phyloP scores from a whole-genome alignment of 257 asterid genomes.

The Leonotis leonurus region DNA sequence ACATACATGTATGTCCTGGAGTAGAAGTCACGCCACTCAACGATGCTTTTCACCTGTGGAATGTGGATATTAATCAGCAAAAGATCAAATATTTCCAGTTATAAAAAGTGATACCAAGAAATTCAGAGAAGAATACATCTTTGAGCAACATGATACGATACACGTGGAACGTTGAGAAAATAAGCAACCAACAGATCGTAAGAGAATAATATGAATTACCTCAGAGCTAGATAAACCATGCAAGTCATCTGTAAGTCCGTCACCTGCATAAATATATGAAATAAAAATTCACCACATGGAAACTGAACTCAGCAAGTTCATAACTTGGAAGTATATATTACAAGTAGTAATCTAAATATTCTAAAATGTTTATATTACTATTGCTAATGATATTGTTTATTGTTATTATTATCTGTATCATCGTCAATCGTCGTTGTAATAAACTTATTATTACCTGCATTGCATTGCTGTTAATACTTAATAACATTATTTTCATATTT shows the following conservation, averaged over 20 bases:
- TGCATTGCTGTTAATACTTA: not conserved
- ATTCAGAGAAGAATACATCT: not conserved
- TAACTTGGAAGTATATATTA: not conserved
- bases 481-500: not conserved
- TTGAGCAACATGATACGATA: constrained; percentile 9
- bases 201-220: constrained; percentile 28
- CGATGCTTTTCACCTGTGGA: constrained; percentile 73
- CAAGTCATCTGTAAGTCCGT: constrained; percentile 80
- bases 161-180: not conserved
- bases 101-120: not conserved
- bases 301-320: constrained; percentile 9
- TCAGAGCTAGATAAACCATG: constrained; percentile 64
- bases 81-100: not conserved
- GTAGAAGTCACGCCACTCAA: constrained; percentile 94
- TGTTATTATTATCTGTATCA: not conserved
- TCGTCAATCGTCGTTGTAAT: not conserved
- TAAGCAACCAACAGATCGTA: not conserved
- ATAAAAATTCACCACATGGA: constrained; percentile 3
- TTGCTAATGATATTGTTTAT: not conserved
- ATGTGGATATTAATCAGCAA: constrained; percentile 27
- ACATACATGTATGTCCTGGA: constrained; percentile 67
- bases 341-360: not conserved
- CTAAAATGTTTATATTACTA: not conserved
- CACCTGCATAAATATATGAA: constrained; percentile 40
- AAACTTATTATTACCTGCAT: not conserved